A percentile compares a stretch with the other conserved stretches of the same genome.
These are phyloP conservation scores for Geotrichum carabidarum DNA, from an alignment of 1,139 yeast species.

Conservation along the genomic window DNA sequence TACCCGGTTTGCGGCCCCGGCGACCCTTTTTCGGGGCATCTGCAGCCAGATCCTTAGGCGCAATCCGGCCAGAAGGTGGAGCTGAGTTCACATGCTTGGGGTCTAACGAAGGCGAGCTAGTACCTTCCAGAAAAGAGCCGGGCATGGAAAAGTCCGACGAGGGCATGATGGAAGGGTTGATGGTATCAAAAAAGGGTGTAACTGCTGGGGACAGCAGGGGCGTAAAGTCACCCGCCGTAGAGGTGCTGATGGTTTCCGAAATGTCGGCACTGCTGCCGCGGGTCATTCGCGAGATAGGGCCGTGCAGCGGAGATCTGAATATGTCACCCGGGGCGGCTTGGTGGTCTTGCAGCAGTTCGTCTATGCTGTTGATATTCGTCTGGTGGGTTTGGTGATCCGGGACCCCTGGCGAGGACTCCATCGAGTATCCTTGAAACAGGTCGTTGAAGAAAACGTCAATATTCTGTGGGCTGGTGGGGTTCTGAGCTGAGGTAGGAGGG, in stretches of 20 bases:
- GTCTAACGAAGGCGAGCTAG: neutral
- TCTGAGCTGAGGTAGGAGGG: neutral
- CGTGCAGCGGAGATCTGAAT: conserved; percentile 2
- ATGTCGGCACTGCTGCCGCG: conserved; percentile 5
- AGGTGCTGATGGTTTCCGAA: neutral
- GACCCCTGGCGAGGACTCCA: conserved; percentile 2
- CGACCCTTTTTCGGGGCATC: neutral
- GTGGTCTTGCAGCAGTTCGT: conserved; percentile 1
- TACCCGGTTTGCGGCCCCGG: conserved; percentile 2
- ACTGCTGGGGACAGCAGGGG: conserved; percentile 74
- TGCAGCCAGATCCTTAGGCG: neutral
- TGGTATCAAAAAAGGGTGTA: conserved; percentile 51
- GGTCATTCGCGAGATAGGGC: neutral
- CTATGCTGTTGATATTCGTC: neutral
- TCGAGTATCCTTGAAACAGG: conserved; percentile 9
- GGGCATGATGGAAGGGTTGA: conserved; percentile 23
- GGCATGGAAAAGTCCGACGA: conserved; percentile 32
- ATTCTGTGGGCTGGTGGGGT: conserved; percentile 2
- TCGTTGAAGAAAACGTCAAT: conserved; percentile 8
- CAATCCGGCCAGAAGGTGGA: too few species aligned
- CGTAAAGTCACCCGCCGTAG: conserved; percentile 44
- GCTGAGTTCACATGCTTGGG: neutral
- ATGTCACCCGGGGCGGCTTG: neutral
- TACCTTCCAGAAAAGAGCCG: conserved; percentile 41
- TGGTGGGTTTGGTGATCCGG: neutral